Percentiles rank a stretch among this genome's conserved stretches.
phyloP scores from a whole-genome alignment of 495 filamentous ascomycete genomes.

The Xylaria curta region DNA sequence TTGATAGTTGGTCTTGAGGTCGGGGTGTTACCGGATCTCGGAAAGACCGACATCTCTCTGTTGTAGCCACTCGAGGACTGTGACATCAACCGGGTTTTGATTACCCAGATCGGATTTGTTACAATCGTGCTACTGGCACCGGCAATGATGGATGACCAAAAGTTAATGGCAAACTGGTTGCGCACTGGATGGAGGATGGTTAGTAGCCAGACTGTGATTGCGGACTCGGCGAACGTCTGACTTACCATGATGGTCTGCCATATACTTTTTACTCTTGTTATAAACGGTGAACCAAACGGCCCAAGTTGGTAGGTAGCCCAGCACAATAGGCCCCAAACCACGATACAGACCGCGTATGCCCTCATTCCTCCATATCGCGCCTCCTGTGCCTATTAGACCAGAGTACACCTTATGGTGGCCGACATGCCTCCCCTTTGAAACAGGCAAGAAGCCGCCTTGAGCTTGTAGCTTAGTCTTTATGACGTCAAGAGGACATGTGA shows the following conservation, averaged over 20 bases:
- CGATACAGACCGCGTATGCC: constrained; percentile 91
- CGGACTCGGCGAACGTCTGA: constrained; percentile 21
- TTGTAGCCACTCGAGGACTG: constrained; percentile 60
- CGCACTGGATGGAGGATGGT: constrained; percentile 30
- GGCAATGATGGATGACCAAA: constrained; percentile 83
- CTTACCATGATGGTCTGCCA: constrained; percentile 70
- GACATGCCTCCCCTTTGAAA: constrained; percentile 51
- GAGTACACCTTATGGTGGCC: constrained; percentile 69
- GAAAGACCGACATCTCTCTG: constrained; percentile 48
- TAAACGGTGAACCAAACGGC: constrained; percentile 97
- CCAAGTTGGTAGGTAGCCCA: constrained; percentile 97
- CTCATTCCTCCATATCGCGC: constrained; percentile 83
- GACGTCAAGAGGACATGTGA: constrained; percentile 97
- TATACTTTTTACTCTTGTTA: constrained; percentile 79
- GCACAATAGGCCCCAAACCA: constrained; percentile 88
- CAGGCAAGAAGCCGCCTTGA: constrained; percentile 75
- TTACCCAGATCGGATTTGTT: constrained; percentile 99
- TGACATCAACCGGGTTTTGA: constrained; percentile 97
- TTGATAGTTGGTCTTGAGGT: constrained; percentile 56
- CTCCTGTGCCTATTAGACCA: constrained; percentile 85
- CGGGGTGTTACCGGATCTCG: constrained; percentile 53
- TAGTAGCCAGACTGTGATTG: neutral
- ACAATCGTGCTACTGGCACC: constrained; percentile 90
- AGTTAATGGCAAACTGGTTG: constrained; percentile 56
- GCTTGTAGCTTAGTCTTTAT: constrained; percentile 99